phyloP scores from a whole-genome alignment of 768 basidiomycete genomes.

The Cubamyces lactineus region DNA sequence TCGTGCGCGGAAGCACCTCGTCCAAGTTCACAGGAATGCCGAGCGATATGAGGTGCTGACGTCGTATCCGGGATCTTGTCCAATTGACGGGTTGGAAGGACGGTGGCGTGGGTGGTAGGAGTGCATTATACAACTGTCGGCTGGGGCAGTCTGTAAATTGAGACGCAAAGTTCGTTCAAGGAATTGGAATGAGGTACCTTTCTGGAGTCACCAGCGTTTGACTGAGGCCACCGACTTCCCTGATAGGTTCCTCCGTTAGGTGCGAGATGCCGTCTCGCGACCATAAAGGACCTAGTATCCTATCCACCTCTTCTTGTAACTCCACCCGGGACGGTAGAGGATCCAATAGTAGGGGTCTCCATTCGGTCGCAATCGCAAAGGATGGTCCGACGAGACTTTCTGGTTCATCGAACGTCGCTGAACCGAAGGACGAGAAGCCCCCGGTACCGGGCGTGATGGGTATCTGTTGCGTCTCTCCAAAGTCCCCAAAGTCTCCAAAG shows the following conservation, averaged over 20 bases:
- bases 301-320: conserved; percentile 64
- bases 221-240: conserved; percentile 78
- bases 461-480: conserved; percentile 57
- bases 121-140: conserved; percentile 74
- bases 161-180: conserved; percentile 21
- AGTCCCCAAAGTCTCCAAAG: conserved; percentile 88
- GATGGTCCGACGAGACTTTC: conserved; percentile 27
- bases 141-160: conserved; percentile 46
- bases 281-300: conserved; percentile 71
- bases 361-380: conserved; percentile 41
- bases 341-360: conserved; percentile 67
- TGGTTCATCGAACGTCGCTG: conserved; percentile 32
- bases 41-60: conserved; percentile 88
- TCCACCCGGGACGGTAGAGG: conserved; percentile 62
- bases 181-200: conserved; percentile 53
- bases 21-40: conserved; percentile 96
- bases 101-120: conserved; percentile 69
- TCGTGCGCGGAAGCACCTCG: conserved; percentile 77
- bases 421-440: conserved; percentile 14
- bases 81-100: conserved; percentile 88
- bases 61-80: conserved; percentile 88
- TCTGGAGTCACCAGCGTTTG: conserved; percentile 78
- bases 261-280: conserved; percentile 50
- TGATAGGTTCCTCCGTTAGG: conserved; percentile 70
- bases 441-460: conserved; percentile 15